Percentiles rank a stretch among this genome's conserved stretches.
Conservation (phyloP, 257 asterid genomes). For the Gynochthodes officinalis region DNA sequence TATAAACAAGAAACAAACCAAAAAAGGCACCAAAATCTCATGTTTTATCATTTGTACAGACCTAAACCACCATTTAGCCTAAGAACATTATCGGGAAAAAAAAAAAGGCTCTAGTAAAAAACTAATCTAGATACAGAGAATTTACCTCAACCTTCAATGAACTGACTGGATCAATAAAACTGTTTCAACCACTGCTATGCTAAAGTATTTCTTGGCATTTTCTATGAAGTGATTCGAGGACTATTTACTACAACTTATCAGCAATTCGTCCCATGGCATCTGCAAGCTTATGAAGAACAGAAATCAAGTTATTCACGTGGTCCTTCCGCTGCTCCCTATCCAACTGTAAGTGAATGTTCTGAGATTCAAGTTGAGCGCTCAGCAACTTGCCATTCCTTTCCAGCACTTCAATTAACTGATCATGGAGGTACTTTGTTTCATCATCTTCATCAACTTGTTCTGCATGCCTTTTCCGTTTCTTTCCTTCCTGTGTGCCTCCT, state of each 20-base stretch:
- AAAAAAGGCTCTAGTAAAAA: not conserved
- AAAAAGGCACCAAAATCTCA: constrained; percentile 5
- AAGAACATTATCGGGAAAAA: not conserved
- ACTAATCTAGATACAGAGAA: constrained; percentile 12
- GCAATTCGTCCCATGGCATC: constrained; percentile 87
- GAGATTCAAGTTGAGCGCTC: constrained; percentile 71
- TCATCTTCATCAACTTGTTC: constrained; percentile 44
- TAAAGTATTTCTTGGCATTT: constrained; percentile 15
- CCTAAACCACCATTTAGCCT: not conserved
- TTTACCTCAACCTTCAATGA: constrained; percentile 17
- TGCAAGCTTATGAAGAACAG: constrained; percentile 69
- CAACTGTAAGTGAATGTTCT: constrained; percentile 50
- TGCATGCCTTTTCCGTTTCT: constrained; percentile 53
- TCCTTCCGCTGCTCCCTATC: constrained; percentile 76
- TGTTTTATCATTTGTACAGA: constrained; percentile 1
- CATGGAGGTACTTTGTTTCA: constrained; percentile 40
- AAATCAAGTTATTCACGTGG: constrained; percentile 55
- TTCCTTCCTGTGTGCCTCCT: constrained; percentile 41
- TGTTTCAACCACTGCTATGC: constrained; percentile 13
- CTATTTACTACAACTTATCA: constrained; percentile 60
- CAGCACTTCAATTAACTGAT: constrained; percentile 47
- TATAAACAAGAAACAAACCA: not conserved
- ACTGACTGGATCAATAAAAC: constrained; percentile 6
- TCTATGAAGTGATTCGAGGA: constrained; percentile 24
- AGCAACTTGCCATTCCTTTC: constrained; percentile 71